Evolutionary conservation across 2,329 filamentous ascomycete genomes (phyloP), one percentile per base, ranked within the genome.

Genomic region (Pseudogymnoascus sp.): DNA sequence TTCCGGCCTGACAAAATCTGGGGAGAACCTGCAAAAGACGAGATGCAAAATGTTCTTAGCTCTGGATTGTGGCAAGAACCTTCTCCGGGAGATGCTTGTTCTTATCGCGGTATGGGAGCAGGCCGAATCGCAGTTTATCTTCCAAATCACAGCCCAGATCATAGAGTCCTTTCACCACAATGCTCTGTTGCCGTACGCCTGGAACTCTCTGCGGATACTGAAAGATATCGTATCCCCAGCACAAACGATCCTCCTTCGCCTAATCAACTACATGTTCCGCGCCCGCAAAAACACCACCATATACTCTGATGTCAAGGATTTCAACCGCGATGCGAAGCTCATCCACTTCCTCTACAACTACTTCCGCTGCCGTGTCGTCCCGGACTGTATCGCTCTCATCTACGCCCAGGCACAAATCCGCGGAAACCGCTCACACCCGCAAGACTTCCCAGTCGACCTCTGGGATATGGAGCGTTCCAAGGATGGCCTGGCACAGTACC

Each of bases 381-480:
- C 93, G 0, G 93, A 97, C 72, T 96, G 92, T 14, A 90, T 93
- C 62, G 93, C 93, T n/a, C 80, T 97, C 38, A 96, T 97, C 78
- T 91, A 95, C 71, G 82, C 96, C 2, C 93, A 97, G 77, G 90
- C 91, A 14, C 89, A 96, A 72, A 96, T 97, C 35, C 87, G 91
- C 44, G 86, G 88, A 42, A 86, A 88, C 33, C 82, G 86, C 63
- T 86, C 88, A 14, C 84, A 93, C 65, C 86, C 91, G 0, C 86
- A 90, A 66, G 93, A 97, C 71, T 97, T 97, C 70, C 93, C 93
- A 0, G 86, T 97, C 1, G 96, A 97, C 70, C 83, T 92, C 56
- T 97, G 93, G 93, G 93, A 97, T 71, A 96, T 97, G 89, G 93
- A 97, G 74, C 86, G 93, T 13, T 93, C 96, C 64, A 96, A 96